A percentile compares a stretch with the other conserved stretches of the same genome.
Conservation (phyloP, 2,329 filamentous ascomycete genomes). For the Talaromyces albobiverticillius region DNA sequence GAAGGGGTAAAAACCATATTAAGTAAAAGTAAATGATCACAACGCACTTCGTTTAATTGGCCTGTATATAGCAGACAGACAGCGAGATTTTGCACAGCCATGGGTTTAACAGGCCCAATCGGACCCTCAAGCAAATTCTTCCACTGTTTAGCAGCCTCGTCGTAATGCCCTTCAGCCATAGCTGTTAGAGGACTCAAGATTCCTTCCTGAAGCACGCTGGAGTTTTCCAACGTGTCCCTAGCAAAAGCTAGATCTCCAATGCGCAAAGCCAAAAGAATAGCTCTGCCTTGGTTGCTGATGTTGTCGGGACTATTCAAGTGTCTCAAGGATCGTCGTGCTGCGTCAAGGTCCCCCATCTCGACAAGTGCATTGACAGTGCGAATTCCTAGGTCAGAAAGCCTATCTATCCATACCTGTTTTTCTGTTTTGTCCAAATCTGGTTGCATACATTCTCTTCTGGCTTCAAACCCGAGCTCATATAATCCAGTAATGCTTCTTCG, state of each 20-base stretch:
- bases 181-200: constrained; percentile 61
- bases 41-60: constrained; percentile 64
- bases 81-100: constrained; percentile 77
- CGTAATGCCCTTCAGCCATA: constrained; percentile 75
- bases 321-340: constrained; percentile 69
- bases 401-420: constrained; percentile 64
- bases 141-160: constrained; percentile 63
- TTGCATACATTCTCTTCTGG: constrained; percentile 58
- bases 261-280: constrained; percentile 70
- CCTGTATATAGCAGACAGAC: constrained; percentile 83
- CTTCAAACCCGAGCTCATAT: constrained; percentile 82
- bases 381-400: constrained; percentile 72
- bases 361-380: constrained; percentile 54
- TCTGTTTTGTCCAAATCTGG: constrained; percentile 54
- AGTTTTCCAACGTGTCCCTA: constrained; percentile 48
- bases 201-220: constrained; percentile 38
- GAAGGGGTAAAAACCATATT: background rate
- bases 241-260: constrained; percentile 74
- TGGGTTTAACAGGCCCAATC: constrained; percentile 55
- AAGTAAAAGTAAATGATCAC: background rate
- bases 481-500: constrained; percentile 83
- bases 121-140: constrained; percentile 47
- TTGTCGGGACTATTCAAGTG: constrained; percentile 19
- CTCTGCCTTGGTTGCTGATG: constrained; percentile 35
- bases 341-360: constrained; percentile 78